Conservation (phyloP, 2,329 filamentous ascomycete species). For the Phialophora macrospora region DNA sequence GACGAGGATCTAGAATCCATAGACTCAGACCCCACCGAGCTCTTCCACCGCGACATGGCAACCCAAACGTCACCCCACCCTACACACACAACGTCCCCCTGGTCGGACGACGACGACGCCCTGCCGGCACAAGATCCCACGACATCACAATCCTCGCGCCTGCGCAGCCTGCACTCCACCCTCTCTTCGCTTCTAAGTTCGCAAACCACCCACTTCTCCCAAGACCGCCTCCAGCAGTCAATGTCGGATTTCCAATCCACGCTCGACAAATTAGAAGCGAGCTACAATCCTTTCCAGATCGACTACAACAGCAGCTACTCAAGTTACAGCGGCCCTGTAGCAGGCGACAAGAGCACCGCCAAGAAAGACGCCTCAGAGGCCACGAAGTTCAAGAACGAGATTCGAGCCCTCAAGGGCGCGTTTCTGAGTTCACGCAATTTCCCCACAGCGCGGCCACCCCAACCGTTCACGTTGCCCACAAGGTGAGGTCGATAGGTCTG, state of each 20-base stretch:
- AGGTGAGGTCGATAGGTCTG: constrained; percentile 15
- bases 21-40: constrained; percentile 64
- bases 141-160: constrained; percentile 38
- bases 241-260: constrained; percentile 33
- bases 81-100: constrained; percentile 46
- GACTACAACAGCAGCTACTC: constrained; percentile 32
- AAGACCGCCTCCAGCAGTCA: constrained; percentile 36
- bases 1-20: constrained; percentile 56
- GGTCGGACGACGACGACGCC: constrained; percentile 32
- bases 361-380: constrained; percentile 56
- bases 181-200: constrained; percentile 56
- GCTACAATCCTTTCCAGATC: constrained; percentile 41
- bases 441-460: constrained; percentile 43
- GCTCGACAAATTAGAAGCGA: constrained; percentile 33
- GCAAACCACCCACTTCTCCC: constrained; percentile 50
- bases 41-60: constrained; percentile 67
- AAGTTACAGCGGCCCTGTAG: constrained; percentile 41
- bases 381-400: constrained; percentile 62
- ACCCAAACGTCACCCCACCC: constrained; percentile 62
- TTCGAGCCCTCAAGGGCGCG: constrained; percentile 66
- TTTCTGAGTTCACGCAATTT: constrained; percentile 68
- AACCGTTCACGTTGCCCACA: constrained; percentile 27
- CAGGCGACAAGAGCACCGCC: constrained; percentile 42
- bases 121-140: constrained; percentile 27
- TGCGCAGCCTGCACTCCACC: constrained; percentile 55